phyloP scores from a whole-genome alignment of 768 basidiomycete species.

The Lentinula aciculospora region DNA sequence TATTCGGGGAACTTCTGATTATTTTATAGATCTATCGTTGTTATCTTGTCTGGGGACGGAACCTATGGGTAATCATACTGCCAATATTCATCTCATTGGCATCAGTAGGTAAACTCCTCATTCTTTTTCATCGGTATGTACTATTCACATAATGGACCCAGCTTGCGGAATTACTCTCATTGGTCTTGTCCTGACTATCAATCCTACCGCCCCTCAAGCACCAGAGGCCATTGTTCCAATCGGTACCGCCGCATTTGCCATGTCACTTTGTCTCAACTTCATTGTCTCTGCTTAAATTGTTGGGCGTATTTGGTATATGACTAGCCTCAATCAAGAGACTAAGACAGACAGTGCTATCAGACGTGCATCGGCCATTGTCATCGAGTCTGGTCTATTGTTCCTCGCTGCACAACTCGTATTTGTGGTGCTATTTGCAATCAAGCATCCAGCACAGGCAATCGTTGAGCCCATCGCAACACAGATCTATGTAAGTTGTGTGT shows the following conservation, averaged over 20 bases:
- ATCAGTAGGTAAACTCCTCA: slow-evolving; percentile 25
- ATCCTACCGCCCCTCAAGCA: slow-evolving; percentile 25
- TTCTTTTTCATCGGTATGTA: background rate
- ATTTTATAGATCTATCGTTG: slow-evolving; percentile 27
- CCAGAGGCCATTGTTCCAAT: slow-evolving; percentile 29
- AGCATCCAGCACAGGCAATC: slow-evolving; percentile 28
- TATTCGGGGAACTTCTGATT: background rate
- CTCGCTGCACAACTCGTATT: slow-evolving; percentile 33
- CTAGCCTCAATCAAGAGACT: slow-evolving; percentile 10
- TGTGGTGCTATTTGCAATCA: slow-evolving; percentile 29
- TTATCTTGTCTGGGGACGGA: slow-evolving; percentile 33
- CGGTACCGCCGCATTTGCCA: slow-evolving; percentile 26
- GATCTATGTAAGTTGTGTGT: slow-evolving; percentile 25
- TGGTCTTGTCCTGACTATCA: slow-evolving; percentile 20
- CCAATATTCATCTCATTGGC: slow-evolving; percentile 27
- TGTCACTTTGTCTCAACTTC: slow-evolving; percentile 36
- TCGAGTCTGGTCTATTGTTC: slow-evolving; percentile 36
- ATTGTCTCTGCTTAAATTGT: slow-evolving; percentile 36
- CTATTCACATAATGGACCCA: slow-evolving; percentile 4
- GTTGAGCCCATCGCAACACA: slow-evolving; percentile 31
- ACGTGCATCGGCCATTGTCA: slow-evolving; percentile 26
- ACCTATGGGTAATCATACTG: slow-evolving; percentile 24
- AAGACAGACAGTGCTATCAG: slow-evolving; percentile 11
- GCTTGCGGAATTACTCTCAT: slow-evolving; percentile 24
- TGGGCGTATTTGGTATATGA: slow-evolving; percentile 28